Evolutionary conservation across 208 protist genomes (phyloP).

Genomic region (Crithidia acanthocephali): DNA sequence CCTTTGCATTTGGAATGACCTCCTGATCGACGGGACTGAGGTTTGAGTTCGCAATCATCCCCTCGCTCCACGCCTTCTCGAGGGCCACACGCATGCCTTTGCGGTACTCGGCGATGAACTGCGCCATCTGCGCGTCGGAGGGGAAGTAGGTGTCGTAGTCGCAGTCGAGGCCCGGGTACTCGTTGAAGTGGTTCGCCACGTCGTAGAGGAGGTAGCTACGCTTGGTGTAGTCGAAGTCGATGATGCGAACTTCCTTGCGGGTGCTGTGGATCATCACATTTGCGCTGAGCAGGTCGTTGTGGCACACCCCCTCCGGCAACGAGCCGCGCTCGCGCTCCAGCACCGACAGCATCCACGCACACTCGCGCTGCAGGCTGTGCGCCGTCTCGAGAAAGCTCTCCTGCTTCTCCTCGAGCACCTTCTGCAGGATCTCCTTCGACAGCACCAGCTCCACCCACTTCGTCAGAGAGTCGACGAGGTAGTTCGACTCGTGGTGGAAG

Average conservation of each 20-base stretch:
- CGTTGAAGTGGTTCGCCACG: slow-evolving; percentile 93
- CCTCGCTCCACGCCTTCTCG: slow-evolving; percentile 24
- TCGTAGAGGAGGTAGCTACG: slow-evolving; percentile 91
- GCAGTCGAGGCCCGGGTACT: slow-evolving; percentile 91
- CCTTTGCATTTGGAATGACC: slow-evolving; percentile 52
- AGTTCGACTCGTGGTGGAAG: slow-evolving; percentile 81
- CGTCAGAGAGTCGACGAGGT: slow-evolving; percentile 72
- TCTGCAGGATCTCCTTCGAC: slow-evolving; percentile 56
- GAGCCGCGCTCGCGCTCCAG: slow-evolving; percentile 32
- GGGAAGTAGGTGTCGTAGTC: slow-evolving; percentile 88
- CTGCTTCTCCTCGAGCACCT: slow-evolving; percentile 60
- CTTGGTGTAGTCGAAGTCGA: slow-evolving; percentile 94
- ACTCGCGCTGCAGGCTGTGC: slow-evolving; percentile 46
- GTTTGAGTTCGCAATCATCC: neutral
- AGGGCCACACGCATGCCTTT: slow-evolving; percentile 63
- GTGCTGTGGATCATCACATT: slow-evolving; percentile 85
- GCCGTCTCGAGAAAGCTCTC: slow-evolving; percentile 45
- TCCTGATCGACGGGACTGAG: slow-evolving; percentile 23
- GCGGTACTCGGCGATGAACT: slow-evolving; percentile 82
- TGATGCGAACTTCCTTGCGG: slow-evolving; percentile 72
- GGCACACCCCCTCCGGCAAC: slow-evolving; percentile 80
- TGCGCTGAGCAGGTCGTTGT: slow-evolving; percentile 93
- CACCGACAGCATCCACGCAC: slow-evolving; percentile 46
- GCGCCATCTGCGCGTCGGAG: slow-evolving; percentile 60
- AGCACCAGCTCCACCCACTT: slow-evolving; percentile 67